Base-by-base conservation (phyloP, 306 rosid genomes). In the Dryas drummondii region DNA sequence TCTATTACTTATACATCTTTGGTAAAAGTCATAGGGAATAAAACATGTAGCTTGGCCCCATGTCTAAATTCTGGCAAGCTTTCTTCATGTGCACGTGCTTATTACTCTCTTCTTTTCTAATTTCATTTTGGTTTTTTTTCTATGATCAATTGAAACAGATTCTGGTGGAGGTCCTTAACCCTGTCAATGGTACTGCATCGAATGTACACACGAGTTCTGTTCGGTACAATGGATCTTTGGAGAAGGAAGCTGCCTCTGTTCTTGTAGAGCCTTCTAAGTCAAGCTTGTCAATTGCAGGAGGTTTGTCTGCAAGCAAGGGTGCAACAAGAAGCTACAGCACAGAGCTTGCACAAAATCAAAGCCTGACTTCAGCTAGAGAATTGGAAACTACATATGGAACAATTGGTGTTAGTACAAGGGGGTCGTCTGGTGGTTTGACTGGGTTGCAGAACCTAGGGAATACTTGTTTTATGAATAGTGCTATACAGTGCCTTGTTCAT, bases 381-480 rank as follows among this genome's bases (percentile, higher is more conserved):
- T 78, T 58, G 14, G 97, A 91, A 59, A 88, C 86, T 67, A 66
- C 89, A 17, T 78, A 81, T 73, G 96, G 87, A 70, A 76, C 83
- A 54, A 75, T 73, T 73, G 97, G 98, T 71, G 93, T 94, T 77
- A 84, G 90, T 84, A 94, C 97, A 72, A 86, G 98, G 73, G 98
- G 98, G 32, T 90, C 97, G 44, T 68, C 89, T 17, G 89, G 89
- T 84, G 97, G 98, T 82, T 87, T 94, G 82, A 94, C 91, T 66
- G 98, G 98, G 69, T 85, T 94, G 85, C 82, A 87, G 79, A 94
- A 94, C 83, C 97, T 94, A 76, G 98, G 98, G 82, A 94, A 94
- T 82, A 94, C 98, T 55, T 94, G 98, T 90, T 94, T 91, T 81
- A 94, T 94, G 98, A 94, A 94, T 84, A 91, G 98, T 81, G 97